A percentile compares a stretch with the other conserved stretches of the same genome.
Conservation (phyloP, 345 rosid genomes). For the Atalantia buxifolia region DNA sequence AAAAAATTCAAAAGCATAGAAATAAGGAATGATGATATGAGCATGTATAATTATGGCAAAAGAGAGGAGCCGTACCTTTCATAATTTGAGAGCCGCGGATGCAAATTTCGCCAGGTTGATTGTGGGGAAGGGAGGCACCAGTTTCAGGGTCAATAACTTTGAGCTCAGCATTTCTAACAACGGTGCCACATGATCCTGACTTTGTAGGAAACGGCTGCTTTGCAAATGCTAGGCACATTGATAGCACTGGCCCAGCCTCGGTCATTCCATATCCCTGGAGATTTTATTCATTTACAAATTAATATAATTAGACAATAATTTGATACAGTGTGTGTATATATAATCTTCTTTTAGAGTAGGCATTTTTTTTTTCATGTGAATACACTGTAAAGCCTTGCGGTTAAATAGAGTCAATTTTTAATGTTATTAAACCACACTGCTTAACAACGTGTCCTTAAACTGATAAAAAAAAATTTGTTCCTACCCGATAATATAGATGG, state of each 20-base stretch:
- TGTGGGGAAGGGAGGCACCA: conserved; percentile 56
- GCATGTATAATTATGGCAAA: neutral
- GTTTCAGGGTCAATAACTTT: conserved; percentile 83
- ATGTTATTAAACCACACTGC: too few species aligned
- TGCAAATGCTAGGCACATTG: conserved; percentile 86
- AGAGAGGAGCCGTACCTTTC: conserved; percentile 47
- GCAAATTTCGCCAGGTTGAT: conserved; percentile 91
- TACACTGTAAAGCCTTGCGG: too few species aligned
- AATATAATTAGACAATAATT: too few species aligned
- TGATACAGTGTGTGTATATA: too few species aligned
- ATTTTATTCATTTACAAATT: too few species aligned
- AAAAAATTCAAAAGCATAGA: too few species aligned
- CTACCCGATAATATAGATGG: too few species aligned
- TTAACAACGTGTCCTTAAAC: too few species aligned
- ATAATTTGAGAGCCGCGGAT: conserved; percentile 87
- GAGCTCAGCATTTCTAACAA: conserved; percentile 85
- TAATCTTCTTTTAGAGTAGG: too few species aligned
- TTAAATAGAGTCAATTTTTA: too few species aligned
- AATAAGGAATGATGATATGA: neutral
- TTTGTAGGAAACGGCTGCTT: conserved; percentile 82
- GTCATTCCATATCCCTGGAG: conserved; percentile 94
- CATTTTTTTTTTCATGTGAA: too few species aligned
- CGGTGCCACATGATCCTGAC: conserved; percentile 93
- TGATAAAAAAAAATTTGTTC: too few species aligned
- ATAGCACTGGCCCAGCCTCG: conserved; percentile 89